Evolutionary conservation across 768 basidiomycete genomes (phyloP).

Genomic region (Butyriboletus loyo): DNA sequence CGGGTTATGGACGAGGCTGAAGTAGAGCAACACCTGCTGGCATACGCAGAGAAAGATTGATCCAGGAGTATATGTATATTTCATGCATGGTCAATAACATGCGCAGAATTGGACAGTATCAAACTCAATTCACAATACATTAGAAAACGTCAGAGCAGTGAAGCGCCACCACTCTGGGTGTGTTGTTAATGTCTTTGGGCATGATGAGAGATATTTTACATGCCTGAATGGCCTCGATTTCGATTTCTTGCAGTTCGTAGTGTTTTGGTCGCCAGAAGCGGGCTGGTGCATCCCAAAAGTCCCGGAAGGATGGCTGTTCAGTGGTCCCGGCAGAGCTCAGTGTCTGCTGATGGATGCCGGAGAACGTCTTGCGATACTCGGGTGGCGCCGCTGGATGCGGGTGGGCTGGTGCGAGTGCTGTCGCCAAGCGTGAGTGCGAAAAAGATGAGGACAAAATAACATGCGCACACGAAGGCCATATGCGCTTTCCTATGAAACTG

Average conservation of each 20-base stretch:
- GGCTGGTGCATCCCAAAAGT: slow-evolving; percentile 68
- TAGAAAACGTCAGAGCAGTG: slow-evolving; percentile 34
- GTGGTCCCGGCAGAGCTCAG: slow-evolving; percentile 10
- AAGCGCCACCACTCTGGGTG: slow-evolving; percentile 63
- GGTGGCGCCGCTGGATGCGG: slow-evolving; percentile 68
- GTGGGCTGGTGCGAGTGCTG: slow-evolving; percentile 40
- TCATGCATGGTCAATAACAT: neutral
- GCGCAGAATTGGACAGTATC: neutral
- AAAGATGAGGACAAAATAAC: neutral
- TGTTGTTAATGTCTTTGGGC: neutral
- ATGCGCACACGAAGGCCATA: slow-evolving; percentile 44
- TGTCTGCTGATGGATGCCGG: slow-evolving; percentile 39
- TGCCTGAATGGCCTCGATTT: slow-evolving; percentile 69
- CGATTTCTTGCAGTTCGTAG: slow-evolving; percentile 48
- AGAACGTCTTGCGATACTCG: slow-evolving; percentile 52
- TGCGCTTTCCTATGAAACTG: slow-evolving; percentile 58
- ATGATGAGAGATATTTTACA: slow-evolving; percentile 15
- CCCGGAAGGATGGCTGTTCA: slow-evolving; percentile 32
- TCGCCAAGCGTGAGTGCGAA: slow-evolving; percentile 15
- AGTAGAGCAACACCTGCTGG: slow-evolving; percentile 75
- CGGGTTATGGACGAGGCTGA: slow-evolving; percentile 74
- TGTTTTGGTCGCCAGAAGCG: slow-evolving; percentile 53
- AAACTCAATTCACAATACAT: slow-evolving; percentile 1
- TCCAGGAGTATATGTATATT: neutral
- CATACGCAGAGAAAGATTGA: slow-evolving; percentile 89